Percentiles rank a stretch among this genome's conserved stretches.
These are phyloP conservation scores for Sporormia fimetaria DNA, from an alignment of 495 filamentous ascomycete genomes.

Conservation along the genomic window DNA sequence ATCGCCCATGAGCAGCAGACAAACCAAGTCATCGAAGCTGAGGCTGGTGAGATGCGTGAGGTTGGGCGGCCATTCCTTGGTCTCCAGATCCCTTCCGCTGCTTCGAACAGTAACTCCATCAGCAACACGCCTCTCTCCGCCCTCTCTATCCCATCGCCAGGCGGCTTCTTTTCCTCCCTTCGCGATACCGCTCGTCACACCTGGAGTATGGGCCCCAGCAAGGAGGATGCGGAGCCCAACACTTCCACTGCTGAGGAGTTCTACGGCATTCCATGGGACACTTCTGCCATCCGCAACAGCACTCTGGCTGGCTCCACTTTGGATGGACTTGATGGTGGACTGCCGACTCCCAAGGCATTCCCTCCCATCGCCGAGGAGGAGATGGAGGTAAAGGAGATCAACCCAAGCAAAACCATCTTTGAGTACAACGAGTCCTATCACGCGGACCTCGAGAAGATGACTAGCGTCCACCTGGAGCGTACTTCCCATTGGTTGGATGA, in stretches of 20 bases:
- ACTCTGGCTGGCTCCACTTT: slow-evolving; percentile 27
- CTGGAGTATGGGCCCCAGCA: slow-evolving; percentile 48
- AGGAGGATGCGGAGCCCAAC: slow-evolving; percentile 27
- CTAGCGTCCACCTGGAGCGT: slow-evolving; percentile 59
- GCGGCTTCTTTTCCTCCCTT: slow-evolving; percentile 81
- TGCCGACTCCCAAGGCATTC: slow-evolving; percentile 48
- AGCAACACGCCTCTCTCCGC: slow-evolving; percentile 48
- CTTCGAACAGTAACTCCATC: slow-evolving; percentile 33
- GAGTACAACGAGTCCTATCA: slow-evolving; percentile 64
- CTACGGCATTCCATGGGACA: slow-evolving; percentile 66
- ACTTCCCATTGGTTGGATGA: slow-evolving; percentile 72
- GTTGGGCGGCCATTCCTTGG: slow-evolving; percentile 22
- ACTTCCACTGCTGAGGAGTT: slow-evolving; percentile 51
- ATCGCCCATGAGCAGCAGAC: slow-evolving; percentile 38
- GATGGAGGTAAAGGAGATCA: slow-evolving; percentile 32
- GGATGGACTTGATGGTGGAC: slow-evolving; percentile 37
- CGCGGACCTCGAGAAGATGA: slow-evolving; percentile 50
- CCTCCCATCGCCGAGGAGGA: slow-evolving; percentile 10
- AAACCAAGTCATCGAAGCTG: slow-evolving; percentile 39
- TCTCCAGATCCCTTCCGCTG: slow-evolving; percentile 18
- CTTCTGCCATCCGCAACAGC: slow-evolving; percentile 34
- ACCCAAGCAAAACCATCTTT: slow-evolving; percentile 36
- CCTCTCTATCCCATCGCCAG: slow-evolving; percentile 64
- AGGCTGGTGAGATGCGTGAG: slow-evolving; percentile 35
- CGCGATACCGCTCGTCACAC: slow-evolving; percentile 60